phyloP scores from a whole-genome alignment of 2,329 filamentous ascomycete genomes.

The Aspergillus ochraceoroseus region DNA sequence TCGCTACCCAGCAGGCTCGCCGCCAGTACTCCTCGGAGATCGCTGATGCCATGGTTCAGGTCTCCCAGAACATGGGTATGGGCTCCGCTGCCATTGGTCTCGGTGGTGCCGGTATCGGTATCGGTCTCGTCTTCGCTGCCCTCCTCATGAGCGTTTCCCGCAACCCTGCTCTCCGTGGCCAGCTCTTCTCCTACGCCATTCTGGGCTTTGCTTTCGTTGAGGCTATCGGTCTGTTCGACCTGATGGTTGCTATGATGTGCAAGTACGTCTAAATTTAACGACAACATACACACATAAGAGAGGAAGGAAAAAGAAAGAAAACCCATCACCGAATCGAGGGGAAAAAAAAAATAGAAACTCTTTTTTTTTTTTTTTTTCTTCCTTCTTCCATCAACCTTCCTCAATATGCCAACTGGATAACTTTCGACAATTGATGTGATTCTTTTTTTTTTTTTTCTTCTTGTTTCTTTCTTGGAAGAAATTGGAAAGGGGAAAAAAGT shows the following conservation, averaged over 20 bases:
- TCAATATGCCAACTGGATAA: constrained; percentile 5
- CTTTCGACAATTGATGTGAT: not conserved
- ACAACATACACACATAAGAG: not conserved
- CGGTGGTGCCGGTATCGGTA: constrained; percentile 65
- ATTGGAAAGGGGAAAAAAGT: not conserved
- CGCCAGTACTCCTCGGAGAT: constrained; percentile 85
- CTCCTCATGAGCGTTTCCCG: constrained; percentile 85
- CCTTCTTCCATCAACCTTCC: not conserved
- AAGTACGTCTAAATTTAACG: constrained; percentile 60
- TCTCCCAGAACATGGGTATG: constrained; percentile 88
- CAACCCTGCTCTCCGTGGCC: constrained; percentile 89
- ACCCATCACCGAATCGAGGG: not conserved
- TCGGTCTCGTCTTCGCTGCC: constrained; percentile 88
- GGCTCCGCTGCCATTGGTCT: constrained; percentile 86
- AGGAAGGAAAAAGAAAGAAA: not conserved
- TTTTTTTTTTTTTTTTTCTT: constrained; percentile 2
- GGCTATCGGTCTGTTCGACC: constrained; percentile 71
- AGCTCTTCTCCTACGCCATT: constrained; percentile 96
- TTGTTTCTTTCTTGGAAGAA: not conserved
- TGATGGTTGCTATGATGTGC: constrained; percentile 91
- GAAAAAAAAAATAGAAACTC: constrained; percentile 2
- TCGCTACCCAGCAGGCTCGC: constrained; percentile 50
- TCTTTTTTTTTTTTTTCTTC: too few relatives aligned
- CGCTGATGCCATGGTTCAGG: constrained; percentile 77
- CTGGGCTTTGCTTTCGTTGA: constrained; percentile 93